Evolutionary conservation across 2,329 filamentous ascomycete species (phyloP), one percentile per base, ranked within the genome.

Genomic region (Diaporthe citrichinensis): DNA sequence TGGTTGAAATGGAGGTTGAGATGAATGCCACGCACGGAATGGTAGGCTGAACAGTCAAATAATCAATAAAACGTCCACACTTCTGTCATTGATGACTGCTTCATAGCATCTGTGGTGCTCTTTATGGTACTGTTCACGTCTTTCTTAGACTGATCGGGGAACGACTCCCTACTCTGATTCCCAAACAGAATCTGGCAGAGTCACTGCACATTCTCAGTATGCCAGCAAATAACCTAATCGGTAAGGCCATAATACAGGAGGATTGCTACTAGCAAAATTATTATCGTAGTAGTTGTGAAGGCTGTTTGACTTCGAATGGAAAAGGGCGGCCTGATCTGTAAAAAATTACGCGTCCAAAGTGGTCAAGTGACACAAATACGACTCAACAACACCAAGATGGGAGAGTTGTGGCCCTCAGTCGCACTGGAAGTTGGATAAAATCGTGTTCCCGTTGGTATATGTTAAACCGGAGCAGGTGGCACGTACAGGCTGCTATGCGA

Each of bases 11-110:
- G 17, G 4, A 23, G 0, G 7, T 44, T 46, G 4, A 28, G 23
- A 20, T 12, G 6, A 31, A 2, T 23, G 15, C 1, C 25, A 23
- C 2, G 59, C 1, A 6, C 0, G 9, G 25, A 3, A 44, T 41
- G n/a, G 25, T 8, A 25, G 55, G 4, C 4, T n/a, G 9, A 65
- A 3, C 2, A 31, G 9, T 31, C 12, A 15, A 10, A 6, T n/a
- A 3, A 39, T 8, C 10, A 7, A 53, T 10, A 39, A 4, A 14
- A n/a, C 17, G 12, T 39, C 14, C 31, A 25, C 4, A 4, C 0
- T 51, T 34, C 4, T 36, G 6, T 14, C 15, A 8, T 14, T 36
- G 7, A 39, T 17, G 36, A 25, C 57, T 28, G 10, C 41, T 39
- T 23, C 17, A 34, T 10, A 9, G 9, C 6, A 36, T 58, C 6